These are phyloP conservation scores for Fusarium nematophilum DNA, from an alignment of 2,329 filamentous ascomycete species.

Conservation along the genomic window DNA sequence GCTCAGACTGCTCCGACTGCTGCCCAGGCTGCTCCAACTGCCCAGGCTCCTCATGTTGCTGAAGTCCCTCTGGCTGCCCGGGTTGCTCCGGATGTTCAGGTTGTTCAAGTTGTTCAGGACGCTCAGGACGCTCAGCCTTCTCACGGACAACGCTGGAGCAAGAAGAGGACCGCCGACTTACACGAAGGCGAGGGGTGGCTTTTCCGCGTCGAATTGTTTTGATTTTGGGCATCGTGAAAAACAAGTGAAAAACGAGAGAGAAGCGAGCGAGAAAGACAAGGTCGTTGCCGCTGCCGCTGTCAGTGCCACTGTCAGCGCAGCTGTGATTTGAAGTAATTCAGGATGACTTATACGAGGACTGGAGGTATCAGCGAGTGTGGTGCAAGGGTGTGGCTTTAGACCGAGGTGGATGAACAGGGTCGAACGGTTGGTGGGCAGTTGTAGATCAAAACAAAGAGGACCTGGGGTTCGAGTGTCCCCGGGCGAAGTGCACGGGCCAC, in stretches of 20 bases:
- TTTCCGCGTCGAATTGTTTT: neutral
- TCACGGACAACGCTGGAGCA: conserved; percentile 43
- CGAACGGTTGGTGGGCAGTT: conserved; percentile 11
- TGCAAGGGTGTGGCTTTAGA: conserved; percentile 14
- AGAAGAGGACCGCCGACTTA: conserved; percentile 4
- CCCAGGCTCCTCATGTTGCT: no score
- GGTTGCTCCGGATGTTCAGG: conserved; percentile 32
- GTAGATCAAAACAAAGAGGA: conserved; percentile 12
- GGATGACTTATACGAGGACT: conserved; percentile 15
- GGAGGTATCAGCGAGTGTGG: neutral
- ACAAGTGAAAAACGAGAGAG: neutral
- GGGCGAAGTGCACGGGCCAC: neutral
- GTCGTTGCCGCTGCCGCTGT: neutral
- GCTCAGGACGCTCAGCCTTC: neutral
- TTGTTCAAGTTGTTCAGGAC: conserved; percentile 46
- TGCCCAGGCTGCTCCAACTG: no score
- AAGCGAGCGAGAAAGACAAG: no score
- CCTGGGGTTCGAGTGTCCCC: neutral
- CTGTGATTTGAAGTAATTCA: conserved; percentile 1
- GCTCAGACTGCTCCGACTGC: no score
- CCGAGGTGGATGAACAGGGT: neutral
- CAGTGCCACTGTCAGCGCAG: neutral
- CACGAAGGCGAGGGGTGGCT: neutral
- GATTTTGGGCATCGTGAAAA: conserved; percentile 18
- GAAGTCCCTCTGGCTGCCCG: no score